Conservation (phyloP, 2,329 filamentous ascomycete genomes). For the Fusarium concolor region DNA sequence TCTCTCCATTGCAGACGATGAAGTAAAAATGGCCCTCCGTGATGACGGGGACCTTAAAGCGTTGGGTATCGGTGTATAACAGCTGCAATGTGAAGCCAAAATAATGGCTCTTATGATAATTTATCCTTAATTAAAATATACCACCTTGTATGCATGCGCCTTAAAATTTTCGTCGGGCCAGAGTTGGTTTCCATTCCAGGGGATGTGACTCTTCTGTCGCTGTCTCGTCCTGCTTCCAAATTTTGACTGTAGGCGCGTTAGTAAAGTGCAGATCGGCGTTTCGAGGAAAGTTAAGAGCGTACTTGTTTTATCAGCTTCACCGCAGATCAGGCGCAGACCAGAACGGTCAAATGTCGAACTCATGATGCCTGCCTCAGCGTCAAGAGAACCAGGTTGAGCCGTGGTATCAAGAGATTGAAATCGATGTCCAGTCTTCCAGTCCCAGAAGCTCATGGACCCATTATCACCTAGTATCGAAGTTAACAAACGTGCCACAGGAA, state of each 20-base stretch:
- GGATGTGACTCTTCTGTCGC: constrained; percentile 94
- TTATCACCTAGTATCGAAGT: constrained; percentile 73
- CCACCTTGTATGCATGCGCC: constrained; percentile 5
- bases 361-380: constrained; percentile 96
- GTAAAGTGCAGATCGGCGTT: constrained; percentile 38
- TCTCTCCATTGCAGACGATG: constrained; percentile 88
- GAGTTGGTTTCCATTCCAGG: constrained; percentile 87
- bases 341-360: constrained; percentile 92
- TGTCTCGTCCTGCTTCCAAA: constrained; percentile 94
- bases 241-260: constrained; percentile 72
- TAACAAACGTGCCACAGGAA: not conserved
- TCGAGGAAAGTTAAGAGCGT: constrained; percentile 46
- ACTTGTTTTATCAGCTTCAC: constrained; percentile 96
- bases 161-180: constrained; percentile 81
- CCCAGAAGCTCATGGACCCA: constrained; percentile 97
- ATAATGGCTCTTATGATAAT: constrained; percentile 19
- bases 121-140: constrained; percentile 17
- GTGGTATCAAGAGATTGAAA: constrained; percentile 92
- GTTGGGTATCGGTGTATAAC: constrained; percentile 69
- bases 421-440: constrained; percentile 95
- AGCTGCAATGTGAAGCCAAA: constrained; percentile 42
- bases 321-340: constrained; percentile 88
- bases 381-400: constrained; percentile 91
- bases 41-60: constrained; percentile 90
- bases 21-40: constrained; percentile 86